Evolutionary conservation across 140 eudicot genomes (phyloP).

Genomic region (Anethum foeniculum): DNA sequence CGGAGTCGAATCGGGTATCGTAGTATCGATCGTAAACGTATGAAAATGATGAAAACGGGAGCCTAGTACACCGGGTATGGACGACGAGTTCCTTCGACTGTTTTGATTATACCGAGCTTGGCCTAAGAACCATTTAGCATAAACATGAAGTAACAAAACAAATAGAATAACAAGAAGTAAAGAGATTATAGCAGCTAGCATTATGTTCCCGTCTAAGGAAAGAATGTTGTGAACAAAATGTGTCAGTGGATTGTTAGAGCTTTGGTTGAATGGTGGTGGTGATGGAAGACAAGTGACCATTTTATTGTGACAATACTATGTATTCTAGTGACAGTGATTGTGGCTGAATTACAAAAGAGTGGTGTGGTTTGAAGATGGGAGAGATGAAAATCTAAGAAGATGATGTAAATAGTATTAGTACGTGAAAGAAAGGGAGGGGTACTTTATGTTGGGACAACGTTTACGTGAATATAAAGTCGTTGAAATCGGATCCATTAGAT

Average conservation of each 20-base stretch:
- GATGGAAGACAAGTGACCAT: conserved; percentile 23
- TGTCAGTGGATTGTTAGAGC: conserved; percentile 13
- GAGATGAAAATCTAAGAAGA: not conserved
- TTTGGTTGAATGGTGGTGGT: conserved; percentile 8
- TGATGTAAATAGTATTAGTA: not conserved
- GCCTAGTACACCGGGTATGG: conserved; percentile 38
- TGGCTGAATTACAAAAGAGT: conserved; percentile 14
- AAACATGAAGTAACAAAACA: conserved; percentile 48
- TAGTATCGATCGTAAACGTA: conserved; percentile 24
- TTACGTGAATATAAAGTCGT: conserved; percentile 28
- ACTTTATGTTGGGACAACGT: conserved; percentile 5
- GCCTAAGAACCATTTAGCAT: conserved; percentile 61
- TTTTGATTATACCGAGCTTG: conserved; percentile 32
- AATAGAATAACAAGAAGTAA: conserved; percentile 63
- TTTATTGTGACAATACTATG: not conserved
- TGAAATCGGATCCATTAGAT: conserved; percentile 15
- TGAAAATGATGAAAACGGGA: conserved; percentile 32
- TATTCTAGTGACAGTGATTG: conserved; percentile 5
- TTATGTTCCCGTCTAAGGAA: conserved; percentile 48
- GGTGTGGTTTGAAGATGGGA: not conserved
- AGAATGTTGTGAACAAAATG: conserved; percentile 36
- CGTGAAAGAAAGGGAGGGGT: not conserved
- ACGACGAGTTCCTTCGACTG: conserved; percentile 11
- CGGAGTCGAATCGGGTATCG: not conserved
- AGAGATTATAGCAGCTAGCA: conserved; percentile 60